These are phyloP conservation scores for Xylaria bambusicola DNA, from an alignment of 495 filamentous ascomycete species.

Conservation along the genomic window DNA sequence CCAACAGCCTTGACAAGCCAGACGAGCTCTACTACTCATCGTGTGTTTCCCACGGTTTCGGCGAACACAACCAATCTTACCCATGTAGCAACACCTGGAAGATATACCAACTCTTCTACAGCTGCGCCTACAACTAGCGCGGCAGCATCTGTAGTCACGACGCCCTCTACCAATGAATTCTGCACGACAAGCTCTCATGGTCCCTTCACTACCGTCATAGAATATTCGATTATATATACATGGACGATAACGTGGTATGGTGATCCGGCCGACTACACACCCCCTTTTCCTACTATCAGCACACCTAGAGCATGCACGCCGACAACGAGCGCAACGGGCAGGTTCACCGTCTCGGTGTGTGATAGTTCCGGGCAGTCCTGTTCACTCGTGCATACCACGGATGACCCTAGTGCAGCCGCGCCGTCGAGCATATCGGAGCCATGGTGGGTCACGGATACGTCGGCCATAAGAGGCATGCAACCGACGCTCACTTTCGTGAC, in stretches of 20 bases:
- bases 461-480: conserved; percentile 18
- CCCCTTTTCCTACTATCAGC: conserved; percentile 40
- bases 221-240: conserved; percentile 46
- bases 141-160: conserved; percentile 12
- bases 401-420: conserved; percentile 6
- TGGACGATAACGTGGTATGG: conserved; percentile 48
- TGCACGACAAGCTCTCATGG: conserved; percentile 24
- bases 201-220: conserved; percentile 22
- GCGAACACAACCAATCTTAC: neutral
- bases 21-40: neutral
- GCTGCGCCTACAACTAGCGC: neutral
- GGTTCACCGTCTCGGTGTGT: conserved; percentile 43
- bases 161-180: conserved; percentile 22
- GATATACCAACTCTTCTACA: conserved; percentile 2
- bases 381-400: conserved; percentile 28
- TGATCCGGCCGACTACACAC: conserved; percentile 44
- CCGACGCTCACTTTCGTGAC: conserved; percentile 41
- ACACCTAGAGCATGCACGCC: conserved; percentile 38
- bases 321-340: conserved; percentile 26
- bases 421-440: conserved; percentile 25
- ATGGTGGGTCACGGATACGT: conserved; percentile 14
- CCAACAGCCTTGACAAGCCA: neutral
- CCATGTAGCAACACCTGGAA: conserved; percentile 9
- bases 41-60: conserved; percentile 1
- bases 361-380: conserved; percentile 29